A percentile compares a stretch with the other conserved stretches of the same genome.
Conservation (phyloP, 306 rosid species). For the Macrotyloma uniflorum region DNA sequence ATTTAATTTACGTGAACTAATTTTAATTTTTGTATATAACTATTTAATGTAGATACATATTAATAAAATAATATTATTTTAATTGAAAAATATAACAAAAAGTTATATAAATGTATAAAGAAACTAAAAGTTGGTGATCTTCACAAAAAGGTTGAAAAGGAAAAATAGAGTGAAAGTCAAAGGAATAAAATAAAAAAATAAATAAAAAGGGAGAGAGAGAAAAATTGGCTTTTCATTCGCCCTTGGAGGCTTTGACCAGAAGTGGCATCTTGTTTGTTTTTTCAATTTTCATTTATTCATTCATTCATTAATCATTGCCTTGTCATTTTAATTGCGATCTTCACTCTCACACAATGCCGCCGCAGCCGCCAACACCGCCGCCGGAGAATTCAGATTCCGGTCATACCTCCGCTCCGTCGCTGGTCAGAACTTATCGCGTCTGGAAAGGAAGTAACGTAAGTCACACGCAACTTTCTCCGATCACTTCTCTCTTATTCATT, state of each 20-base stretch:
- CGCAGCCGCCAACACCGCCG: constrained; percentile 42
- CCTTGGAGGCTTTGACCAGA: constrained; percentile 18
- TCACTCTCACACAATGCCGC: constrained; percentile 25
- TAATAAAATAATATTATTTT: too few species aligned
- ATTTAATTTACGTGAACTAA: too few species aligned
- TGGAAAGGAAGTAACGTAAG: constrained; percentile 96
- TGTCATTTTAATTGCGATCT: not conserved
- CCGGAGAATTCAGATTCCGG: constrained; percentile 16
- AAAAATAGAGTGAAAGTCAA: not conserved
- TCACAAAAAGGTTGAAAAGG: not conserved
- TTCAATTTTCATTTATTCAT: not conserved
- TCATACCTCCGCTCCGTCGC: constrained; percentile 9
- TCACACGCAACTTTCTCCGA: not conserved
- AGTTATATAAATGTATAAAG: not conserved
- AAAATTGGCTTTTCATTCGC: not conserved
- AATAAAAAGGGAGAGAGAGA: not conserved
- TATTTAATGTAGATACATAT: too few species aligned
- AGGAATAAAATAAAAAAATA: not conserved
- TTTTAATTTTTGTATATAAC: too few species aligned
- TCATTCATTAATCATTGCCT: not conserved
- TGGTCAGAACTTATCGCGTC: constrained; percentile 61
- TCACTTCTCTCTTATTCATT: not conserved
- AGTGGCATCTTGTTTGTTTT: not conserved
- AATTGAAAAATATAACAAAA: not conserved
- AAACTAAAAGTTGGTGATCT: not conserved